Evolutionary conservation across 2,329 filamentous ascomycete species (phyloP), one percentile per base, ranked within the genome.

Genomic region (Venturia carpophila): DNA sequence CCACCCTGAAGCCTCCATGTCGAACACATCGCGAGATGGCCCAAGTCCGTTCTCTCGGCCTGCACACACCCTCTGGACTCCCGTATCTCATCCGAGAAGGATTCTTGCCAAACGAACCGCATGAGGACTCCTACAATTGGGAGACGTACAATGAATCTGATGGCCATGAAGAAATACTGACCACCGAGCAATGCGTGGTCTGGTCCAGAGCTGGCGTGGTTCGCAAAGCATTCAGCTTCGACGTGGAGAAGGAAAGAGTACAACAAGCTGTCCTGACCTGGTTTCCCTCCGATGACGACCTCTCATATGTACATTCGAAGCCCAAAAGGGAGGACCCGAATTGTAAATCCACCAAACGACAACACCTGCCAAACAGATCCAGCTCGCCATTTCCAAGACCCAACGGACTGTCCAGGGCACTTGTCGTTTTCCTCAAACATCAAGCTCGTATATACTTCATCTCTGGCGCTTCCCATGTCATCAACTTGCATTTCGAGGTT

Each of bases 401-500:
- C 19, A 47, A 66, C 34, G 37, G 52, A 7, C 41, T 65, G n/a
- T 34, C 68, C 73, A 79, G 71, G 73, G 92, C 93, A 5, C 78
- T 99, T 67, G 91, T 97, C 9, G 89, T 99, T 62, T 89, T 97
- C 69, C 84, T 99, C 69, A 92, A 90, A 76, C 92, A 91, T 0
- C 93, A 97, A 73, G 92, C 91, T 27, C 93, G 97, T 73, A 86
- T 99, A 69, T 95, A 92, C 79, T 97, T 95, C 73, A 83, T 97
- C 45, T 85, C 89, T 1, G 93, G 93, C 24, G 87, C 91, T 42
- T 94, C 85, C 72, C 90, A 99, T 81, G 85, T 96, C 66, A 83
- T 97, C 60, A 91, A 96, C 74, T 85, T 99, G 72, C 93, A 93
- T 1, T 99, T 99, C 72, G 92, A 97, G 76, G 89, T 97, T 52